A percentile compares a stretch with the other conserved stretches of the same genome.
Conservation (phyloP, 768 basidiomycete species). For the Hericium coralloides region DNA sequence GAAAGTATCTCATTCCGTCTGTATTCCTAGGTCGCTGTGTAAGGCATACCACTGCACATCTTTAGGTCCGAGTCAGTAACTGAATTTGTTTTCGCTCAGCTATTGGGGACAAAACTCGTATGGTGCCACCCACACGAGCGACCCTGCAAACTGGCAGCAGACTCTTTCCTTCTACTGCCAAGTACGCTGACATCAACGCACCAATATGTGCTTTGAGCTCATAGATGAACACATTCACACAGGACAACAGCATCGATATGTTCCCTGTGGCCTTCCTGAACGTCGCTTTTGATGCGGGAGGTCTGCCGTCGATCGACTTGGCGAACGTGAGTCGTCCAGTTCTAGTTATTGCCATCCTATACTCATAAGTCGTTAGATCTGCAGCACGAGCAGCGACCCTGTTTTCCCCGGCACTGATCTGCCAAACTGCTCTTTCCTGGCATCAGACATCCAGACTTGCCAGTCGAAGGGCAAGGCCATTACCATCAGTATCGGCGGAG, state of each 20-base stretch:
- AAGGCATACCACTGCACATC: background rate
- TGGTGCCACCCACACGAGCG: conserved; percentile 36
- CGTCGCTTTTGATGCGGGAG: conserved; percentile 50
- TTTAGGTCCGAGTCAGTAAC: background rate
- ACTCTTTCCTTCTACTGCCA: conserved; percentile 43
- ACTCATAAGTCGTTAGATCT: conserved; percentile 35
- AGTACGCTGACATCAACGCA: conserved; percentile 18
- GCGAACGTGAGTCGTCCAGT: conserved; percentile 36
- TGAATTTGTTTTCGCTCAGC: conserved; percentile 15
- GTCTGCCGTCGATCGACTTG: conserved; percentile 49
- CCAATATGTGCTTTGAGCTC: background rate
- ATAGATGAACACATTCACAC: background rate
- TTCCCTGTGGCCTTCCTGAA: conserved; percentile 56
- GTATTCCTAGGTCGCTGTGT: conserved; percentile 21
- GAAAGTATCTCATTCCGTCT: background rate
- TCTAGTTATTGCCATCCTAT: background rate
- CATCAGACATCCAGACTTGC: conserved; percentile 53
- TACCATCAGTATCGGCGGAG: conserved; percentile 31
- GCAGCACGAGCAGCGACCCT: conserved; percentile 45
- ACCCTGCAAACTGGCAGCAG: conserved; percentile 41
- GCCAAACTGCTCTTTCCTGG: conserved; percentile 52
- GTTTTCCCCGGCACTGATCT: conserved; percentile 56
- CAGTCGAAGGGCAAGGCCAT: conserved; percentile 37
- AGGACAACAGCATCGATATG: conserved; percentile 50
- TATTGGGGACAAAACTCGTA: conserved; percentile 57